Base-by-base conservation (phyloP, 2,329 filamentous ascomycete species). In the Colletotrichum camelliae region DNA sequence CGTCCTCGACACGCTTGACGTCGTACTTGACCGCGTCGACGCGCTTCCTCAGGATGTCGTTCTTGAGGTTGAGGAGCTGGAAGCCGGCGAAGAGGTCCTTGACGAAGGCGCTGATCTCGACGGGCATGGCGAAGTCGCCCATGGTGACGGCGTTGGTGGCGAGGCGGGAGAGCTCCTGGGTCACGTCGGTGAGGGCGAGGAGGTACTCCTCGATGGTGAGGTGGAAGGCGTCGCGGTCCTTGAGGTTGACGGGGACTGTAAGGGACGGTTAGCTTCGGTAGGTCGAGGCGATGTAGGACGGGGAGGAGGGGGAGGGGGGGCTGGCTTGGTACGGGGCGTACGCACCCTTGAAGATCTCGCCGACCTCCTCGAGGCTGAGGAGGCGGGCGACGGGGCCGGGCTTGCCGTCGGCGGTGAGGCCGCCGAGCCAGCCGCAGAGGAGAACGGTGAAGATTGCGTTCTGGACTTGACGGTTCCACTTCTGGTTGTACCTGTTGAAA, bases 131-230 rank as follows among this genome's bases (percentile, higher is more conserved):
- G 81, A 96, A 96, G 85, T 99, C 96, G 74, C 96, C 96, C 48
- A 98, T 88, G 1, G 96, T 98, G 78, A 99, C 97, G 7, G 95
- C 94, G 86, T 99, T 99, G 85, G 97, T 95, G 39, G 97, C 96
- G 74, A 99, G 91, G 57, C 96, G 95, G 76, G 94, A 91, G 81
- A 99, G 91, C 86, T 99, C 97, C 81, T 98, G 96, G 52, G 97
- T 94, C 75, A 98, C 91, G 76, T 93, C 92, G 74, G 97, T 96
- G 75, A 98, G 89, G 16, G 95, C 93, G 75, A 97, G 93, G 29
- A 99, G 93, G 85, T 99, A 99, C 86, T 99, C 97, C 86, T 99
- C 97, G 80, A 98, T 96, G 58, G 96, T 97, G 81, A 99, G 89
- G 84, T 99, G 97, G 89, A 99, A 99, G 67, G 93, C 91, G 83